Conservation (phyloP, 2,329 filamentous ascomycete species). For the Trichophyton equinum region DNA sequence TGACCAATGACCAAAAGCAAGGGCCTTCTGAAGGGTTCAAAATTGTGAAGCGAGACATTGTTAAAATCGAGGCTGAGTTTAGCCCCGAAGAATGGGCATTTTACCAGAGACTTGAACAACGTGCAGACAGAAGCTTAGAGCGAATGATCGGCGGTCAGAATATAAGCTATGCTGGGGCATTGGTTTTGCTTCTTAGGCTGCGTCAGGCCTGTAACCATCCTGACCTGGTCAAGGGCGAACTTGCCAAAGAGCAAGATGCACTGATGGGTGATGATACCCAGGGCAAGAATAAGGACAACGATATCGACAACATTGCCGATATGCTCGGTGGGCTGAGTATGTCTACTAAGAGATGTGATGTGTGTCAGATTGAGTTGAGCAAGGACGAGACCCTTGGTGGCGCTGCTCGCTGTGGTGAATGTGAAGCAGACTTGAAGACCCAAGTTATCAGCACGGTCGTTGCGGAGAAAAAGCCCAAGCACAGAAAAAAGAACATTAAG, state of each 20-base stretch:
- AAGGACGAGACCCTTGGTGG: constrained; percentile 42
- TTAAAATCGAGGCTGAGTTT: constrained; percentile 66
- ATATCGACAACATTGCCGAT: constrained; percentile 72
- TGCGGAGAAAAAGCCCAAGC: constrained; percentile 34
- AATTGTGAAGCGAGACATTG: constrained; percentile 80
- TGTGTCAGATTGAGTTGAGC: constrained; percentile 61
- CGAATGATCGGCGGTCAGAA: constrained; percentile 72
- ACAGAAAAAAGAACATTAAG: constrained; percentile 25
- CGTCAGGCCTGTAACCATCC: constrained; percentile 94
- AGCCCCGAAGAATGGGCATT: constrained; percentile 69
- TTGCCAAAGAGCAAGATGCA: constrained; percentile 79
- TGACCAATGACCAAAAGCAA: constrained; percentile 17
- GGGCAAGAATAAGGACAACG: constrained; percentile 42
- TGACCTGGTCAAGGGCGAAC: constrained; percentile 69
- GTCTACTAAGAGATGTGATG: constrained; percentile 63
- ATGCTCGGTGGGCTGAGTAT: constrained; percentile 77
- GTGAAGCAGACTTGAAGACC: constrained; percentile 59
- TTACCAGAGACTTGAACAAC: constrained; percentile 69
- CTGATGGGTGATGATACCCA: constrained; percentile 51
- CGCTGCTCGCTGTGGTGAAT: constrained; percentile 56
- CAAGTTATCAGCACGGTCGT: constrained; percentile 32
- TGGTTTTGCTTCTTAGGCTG: constrained; percentile 80
- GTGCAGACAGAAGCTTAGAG: constrained; percentile 76
- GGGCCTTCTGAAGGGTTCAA: constrained; percentile 59
- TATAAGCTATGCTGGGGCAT: constrained; percentile 82